Evolutionary conservation across 2,329 filamentous ascomycete genomes (phyloP).

Genomic region (Plectosphaerella plurivora): DNA sequence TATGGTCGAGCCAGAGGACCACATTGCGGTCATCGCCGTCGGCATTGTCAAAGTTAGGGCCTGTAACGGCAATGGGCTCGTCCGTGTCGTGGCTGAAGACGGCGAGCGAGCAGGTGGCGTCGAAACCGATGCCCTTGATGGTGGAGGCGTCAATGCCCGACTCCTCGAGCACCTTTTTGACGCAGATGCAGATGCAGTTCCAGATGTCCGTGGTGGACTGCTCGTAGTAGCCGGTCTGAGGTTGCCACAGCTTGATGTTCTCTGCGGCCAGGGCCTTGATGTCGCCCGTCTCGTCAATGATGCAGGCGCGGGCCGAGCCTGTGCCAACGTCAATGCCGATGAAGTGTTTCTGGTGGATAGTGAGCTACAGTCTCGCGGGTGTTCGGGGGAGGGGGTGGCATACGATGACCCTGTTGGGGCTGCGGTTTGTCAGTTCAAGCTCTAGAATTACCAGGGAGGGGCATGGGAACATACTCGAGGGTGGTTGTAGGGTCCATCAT

Average conservation of each 20-base stretch:
- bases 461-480: neutral
- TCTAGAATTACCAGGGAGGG: neutral
- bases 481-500: neutral
- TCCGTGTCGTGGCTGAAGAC: conserved; percentile 88
- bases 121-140: conserved; percentile 91
- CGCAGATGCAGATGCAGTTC: conserved; percentile 86
- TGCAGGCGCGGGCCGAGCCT: conserved; percentile 89
- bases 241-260: conserved; percentile 77
- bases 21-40: conserved; percentile 86
- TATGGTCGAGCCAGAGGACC: conserved; percentile 95
- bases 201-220: conserved; percentile 98
- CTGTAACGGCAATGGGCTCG: conserved; percentile 86
- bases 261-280: conserved; percentile 74
- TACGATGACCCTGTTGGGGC: neutral
- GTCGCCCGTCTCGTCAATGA: conserved; percentile 87
- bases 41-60: conserved; percentile 71
- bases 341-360: conserved; percentile 46
- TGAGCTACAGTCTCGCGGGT: neutral
- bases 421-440: neutral
- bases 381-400: neutral
- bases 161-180: conserved; percentile 76
- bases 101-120: conserved; percentile 95
- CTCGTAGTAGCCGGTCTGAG: conserved; percentile 75
- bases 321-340: conserved; percentile 96
- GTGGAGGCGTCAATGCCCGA: conserved; percentile 70